Evolutionary conservation across 176 grass and related monocot species (phyloP), one percentile per base, ranked within the genome.

Genomic region (Ensete glaucum): DNA sequence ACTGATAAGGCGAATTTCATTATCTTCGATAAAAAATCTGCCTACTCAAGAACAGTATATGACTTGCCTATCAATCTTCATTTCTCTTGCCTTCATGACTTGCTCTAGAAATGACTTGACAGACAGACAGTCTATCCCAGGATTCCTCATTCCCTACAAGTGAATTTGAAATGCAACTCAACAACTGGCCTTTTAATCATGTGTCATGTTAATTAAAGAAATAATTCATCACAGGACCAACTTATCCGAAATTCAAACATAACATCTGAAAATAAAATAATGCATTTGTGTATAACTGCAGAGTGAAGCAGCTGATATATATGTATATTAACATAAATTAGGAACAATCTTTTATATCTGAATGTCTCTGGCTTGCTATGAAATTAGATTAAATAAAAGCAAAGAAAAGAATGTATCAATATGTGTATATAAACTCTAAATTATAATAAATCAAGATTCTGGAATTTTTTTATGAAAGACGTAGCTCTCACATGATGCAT

Each of bases 111-210:
- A 90, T 7, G 88, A 89, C 74, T 85, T 82, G 56, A 98, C 84
- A 12, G 88, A 91, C 8, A 80, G 57, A 51, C 24, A n/a, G 79
- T 98, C 90, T 62, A 84, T 90, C 80, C 86, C 88, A 74, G 94
- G 94, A 86, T 98, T 98, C 82, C 55, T 93, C 84, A 88, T 98
- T 10, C 94, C 94, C 94, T 98, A 79, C 83, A 87, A 59, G 70
- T 57, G 67, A 76, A 80, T 82, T 43, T 79, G 29, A 29, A 75
- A 74, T 78, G 65, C 48, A 75, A 65, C 2, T 62, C 58, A 26
- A 10, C 11, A 26, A 11, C 11, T 65, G 3, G 12, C 12, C 22
- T 65, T 23, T 65, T 14, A 72, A 11, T 53, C 15, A 53, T 12
- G 48, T 50, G 14, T 50, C 27, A 75, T 29, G 16, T 34, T 73